Conservation (phyloP, 208 protist genomes). For the Trypanosoma boissoni region DNA sequence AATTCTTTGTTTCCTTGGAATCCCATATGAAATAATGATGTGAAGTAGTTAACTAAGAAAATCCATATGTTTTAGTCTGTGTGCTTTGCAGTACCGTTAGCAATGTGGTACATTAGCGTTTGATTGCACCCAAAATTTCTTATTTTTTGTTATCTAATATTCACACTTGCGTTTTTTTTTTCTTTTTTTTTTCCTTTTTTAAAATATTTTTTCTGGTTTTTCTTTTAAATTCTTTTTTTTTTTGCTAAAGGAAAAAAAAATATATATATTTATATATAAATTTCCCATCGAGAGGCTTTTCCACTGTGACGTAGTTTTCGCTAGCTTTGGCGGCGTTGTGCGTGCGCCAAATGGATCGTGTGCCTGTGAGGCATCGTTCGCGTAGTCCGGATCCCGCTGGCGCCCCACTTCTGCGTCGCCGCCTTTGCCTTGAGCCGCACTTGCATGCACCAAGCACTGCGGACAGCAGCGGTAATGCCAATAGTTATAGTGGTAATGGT, state of each 20-base stretch:
- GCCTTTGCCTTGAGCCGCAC: neutral
- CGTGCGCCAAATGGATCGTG: too few species aligned
- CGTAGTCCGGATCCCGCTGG: constrained; percentile 3
- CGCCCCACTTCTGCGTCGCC: neutral
- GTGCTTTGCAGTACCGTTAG: too few species aligned
- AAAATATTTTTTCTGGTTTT: neutral
- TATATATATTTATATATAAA: constrained; percentile 2
- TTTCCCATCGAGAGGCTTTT: too few species aligned
- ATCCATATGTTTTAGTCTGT: too few species aligned
- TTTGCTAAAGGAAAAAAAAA: neutral
- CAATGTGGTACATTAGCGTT: too few species aligned
- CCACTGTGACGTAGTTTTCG: too few species aligned
- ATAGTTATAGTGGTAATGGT: neutral
- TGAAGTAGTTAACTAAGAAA: too few species aligned
- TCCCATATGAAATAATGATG: too few species aligned
- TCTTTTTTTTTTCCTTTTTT: constrained; percentile 13
- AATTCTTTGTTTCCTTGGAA: too few species aligned
- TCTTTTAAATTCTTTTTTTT: neutral
- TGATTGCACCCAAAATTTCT: too few species aligned
- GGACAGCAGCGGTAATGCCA: neutral
- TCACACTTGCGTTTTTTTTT: constrained; percentile 6
- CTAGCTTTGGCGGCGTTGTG: too few species aligned
- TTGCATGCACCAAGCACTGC: neutral
- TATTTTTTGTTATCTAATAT: constrained; percentile 1
- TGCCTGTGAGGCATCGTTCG: too few species aligned